Evolutionary conservation across 805 yeast genomes (phyloP), one percentile per base, ranked within the genome.

Genomic region (Candida silvicultrix): DNA sequence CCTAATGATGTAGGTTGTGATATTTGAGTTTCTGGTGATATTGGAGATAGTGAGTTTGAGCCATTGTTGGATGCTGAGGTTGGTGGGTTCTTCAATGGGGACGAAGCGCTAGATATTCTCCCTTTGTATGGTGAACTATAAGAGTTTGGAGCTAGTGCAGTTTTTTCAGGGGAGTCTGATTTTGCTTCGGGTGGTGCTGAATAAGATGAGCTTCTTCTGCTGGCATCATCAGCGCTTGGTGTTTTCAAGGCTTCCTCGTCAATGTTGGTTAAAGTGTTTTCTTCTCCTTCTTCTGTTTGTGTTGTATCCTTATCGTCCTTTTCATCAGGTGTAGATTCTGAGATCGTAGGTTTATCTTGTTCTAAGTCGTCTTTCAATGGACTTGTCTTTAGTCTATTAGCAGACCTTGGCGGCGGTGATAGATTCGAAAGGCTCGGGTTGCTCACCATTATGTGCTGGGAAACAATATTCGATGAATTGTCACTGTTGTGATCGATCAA

Each of bases 371-470:
- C 22, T 39, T 9, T 41, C 21, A 41, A n/a, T 22, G 52, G 48
- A 23, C 46, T 43, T 12, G 49, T 42, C 29, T 38, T 55, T 7
- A 49, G 50, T 43, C 74, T 64, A 28, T 69, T 68, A 0, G 67
- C 66, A 1, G 75, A 70, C 45, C 75, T 59, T 29, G 71, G 69
- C 9, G 75, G 75, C 16, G 63, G 54, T 5, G 48, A 52, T 6
- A 62, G 37, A 28, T 46, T 36, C 2, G 21, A n/a, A 8, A 44
- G 41, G 40, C 41, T 21, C 32, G 42, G 32, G 44, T 28, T 22
- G 28, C 38, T 46, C 6, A 35, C 38, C 12, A 18, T 4, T 5
- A 35, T 45, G 6, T 32, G 40, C 11, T 53, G 53, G 3, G 47
- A 45, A 15, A 48, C 48, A 20, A 43, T 40, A 5, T 25, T 18